Percentiles rank a stretch among this genome's conserved stretches.
These are phyloP conservation scores for Pulveroboletus ravenelii DNA, from an alignment of 768 basidiomycete species.

Conservation along the genomic window DNA sequence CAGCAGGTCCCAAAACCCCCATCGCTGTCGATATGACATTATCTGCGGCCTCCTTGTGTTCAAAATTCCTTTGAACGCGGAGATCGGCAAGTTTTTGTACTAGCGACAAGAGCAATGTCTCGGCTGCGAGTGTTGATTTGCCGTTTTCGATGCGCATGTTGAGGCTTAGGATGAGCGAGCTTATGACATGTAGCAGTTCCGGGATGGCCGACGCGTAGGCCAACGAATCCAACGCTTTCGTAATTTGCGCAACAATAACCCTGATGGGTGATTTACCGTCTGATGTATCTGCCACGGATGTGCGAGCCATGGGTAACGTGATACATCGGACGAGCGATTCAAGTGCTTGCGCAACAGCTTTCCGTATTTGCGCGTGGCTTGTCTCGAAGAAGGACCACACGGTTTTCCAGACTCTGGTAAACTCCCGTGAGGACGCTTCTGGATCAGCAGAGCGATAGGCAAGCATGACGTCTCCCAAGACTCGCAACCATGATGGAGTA, in stretches of 20 bases:
- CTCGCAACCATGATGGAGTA: conserved; percentile 72
- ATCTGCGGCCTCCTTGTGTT: conserved; percentile 87
- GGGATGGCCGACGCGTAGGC: conserved; percentile 72
- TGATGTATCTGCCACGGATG: conserved; percentile 44
- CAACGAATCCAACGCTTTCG: conserved; percentile 68
- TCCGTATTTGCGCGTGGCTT: conserved; percentile 53
- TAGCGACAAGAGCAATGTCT: conserved; percentile 63
- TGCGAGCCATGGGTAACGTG: conserved; percentile 52
- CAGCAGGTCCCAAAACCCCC: conserved; percentile 80
- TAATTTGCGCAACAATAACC: conserved; percentile 57
- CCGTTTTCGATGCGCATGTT: conserved; percentile 42
- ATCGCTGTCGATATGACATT: conserved; percentile 73
- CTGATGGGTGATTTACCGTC: conserved; percentile 52
- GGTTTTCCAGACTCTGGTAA: conserved; percentile 66
- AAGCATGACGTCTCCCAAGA: conserved; percentile 69
- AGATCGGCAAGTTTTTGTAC: conserved; percentile 70
- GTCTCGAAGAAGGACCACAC: conserved; percentile 79
- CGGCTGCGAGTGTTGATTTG: conserved; percentile 54
- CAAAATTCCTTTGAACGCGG: conserved; percentile 76
- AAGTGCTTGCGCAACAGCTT: conserved; percentile 60
- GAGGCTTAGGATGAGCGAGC: conserved; percentile 63
- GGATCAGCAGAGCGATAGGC: conserved; percentile 52
- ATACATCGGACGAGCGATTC: conserved; percentile 66
- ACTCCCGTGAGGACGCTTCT: conserved; percentile 47
- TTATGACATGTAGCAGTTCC: conserved; percentile 70